Evolutionary conservation across 202 grass and related monocot genomes (phyloP).

Genomic region (Zizania palustris): DNA sequence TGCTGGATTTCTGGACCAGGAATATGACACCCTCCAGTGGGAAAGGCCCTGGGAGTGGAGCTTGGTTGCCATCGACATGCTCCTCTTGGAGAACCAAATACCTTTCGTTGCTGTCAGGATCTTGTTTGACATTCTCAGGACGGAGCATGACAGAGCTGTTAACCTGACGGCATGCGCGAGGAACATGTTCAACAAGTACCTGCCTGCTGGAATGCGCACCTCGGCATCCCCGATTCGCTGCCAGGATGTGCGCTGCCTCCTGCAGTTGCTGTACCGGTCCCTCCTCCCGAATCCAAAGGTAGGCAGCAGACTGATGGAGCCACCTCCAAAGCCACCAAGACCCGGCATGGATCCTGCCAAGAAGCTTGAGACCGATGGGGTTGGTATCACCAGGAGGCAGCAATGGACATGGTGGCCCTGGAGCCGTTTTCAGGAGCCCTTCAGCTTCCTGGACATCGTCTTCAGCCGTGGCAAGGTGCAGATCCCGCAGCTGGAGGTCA

Average conservation of each 20-base stretch:
- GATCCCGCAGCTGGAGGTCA: slow-evolving; percentile 45
- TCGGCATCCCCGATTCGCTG: background rate
- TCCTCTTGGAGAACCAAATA: slow-evolving; percentile 53
- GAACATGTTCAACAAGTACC: slow-evolving; percentile 40
- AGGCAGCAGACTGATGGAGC: slow-evolving; percentile 12
- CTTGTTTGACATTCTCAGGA: slow-evolving; percentile 43
- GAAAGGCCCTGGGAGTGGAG: slow-evolving; percentile 49
- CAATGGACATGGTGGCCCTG: background rate
- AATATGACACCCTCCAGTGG: slow-evolving; percentile 30
- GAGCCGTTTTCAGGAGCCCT: slow-evolving; percentile 16
- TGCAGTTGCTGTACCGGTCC: slow-evolving; percentile 44
- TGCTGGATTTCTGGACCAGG: slow-evolving; percentile 33
- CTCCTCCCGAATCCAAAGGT: slow-evolving; percentile 39
- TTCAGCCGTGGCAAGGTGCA: slow-evolving; percentile 42
- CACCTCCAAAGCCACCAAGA: slow-evolving; percentile 36
- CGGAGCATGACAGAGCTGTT: slow-evolving; percentile 32
- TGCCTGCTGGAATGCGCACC: slow-evolving; percentile 28
- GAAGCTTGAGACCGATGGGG: slow-evolving; percentile 27
- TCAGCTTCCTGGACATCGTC: slow-evolving; percentile 32
- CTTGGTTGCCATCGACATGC: slow-evolving; percentile 41
- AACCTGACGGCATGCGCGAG: slow-evolving; percentile 30
- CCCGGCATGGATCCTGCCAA: background rate
- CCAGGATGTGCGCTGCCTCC: slow-evolving; percentile 29
- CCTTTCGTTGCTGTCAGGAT: slow-evolving; percentile 47
- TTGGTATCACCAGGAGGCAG: slow-evolving; percentile 22